Evolutionary conservation across 2,329 filamentous ascomycete genomes (phyloP).

Genomic region (Claviceps sp.): DNA sequence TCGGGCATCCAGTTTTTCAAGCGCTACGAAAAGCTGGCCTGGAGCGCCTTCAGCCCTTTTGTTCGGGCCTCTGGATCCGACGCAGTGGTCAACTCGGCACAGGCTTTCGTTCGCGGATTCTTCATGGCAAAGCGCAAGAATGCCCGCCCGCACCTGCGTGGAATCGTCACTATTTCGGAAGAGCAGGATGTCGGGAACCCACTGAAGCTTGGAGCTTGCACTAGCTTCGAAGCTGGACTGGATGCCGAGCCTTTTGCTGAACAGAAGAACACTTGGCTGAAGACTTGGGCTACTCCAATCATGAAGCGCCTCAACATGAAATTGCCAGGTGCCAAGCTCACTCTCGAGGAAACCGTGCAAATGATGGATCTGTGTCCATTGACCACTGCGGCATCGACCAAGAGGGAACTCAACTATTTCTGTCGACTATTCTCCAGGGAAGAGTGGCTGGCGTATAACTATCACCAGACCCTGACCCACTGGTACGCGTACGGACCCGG

Average conservation of each 20-base stretch:
- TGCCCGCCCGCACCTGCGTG: constrained; percentile 31
- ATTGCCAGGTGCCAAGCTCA: constrained; percentile 54
- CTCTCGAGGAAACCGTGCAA: constrained; percentile 45
- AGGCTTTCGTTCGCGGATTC: constrained; percentile 65
- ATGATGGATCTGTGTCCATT: constrained; percentile 88
- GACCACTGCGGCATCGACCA: constrained; percentile 52
- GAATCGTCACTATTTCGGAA: constrained; percentile 59
- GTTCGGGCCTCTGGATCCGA: constrained; percentile 56
- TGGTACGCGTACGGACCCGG: constrained; percentile 73
- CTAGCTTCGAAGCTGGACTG: constrained; percentile 50
- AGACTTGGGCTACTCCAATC: constrained; percentile 54
- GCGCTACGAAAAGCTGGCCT: constrained; percentile 53
- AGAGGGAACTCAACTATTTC: constrained; percentile 47
- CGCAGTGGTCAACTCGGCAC: constrained; percentile 61
- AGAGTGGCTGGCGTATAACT: constrained; percentile 72
- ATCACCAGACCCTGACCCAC: constrained; percentile 67
- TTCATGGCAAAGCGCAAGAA: constrained; percentile 30
- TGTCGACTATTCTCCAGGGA: constrained; percentile 58
- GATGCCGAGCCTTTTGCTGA: constrained; percentile 31
- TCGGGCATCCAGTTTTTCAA: constrained; percentile 65
- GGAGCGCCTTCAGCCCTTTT: constrained; percentile 44
- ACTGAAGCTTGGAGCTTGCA: constrained; percentile 60
- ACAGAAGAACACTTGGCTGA: constrained; percentile 44
- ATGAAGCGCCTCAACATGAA: constrained; percentile 54
- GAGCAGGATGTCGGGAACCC: constrained; percentile 60